phyloP scores from a whole-genome alignment of 768 basidiomycete genomes.

The Mycena albidolilacea region DNA sequence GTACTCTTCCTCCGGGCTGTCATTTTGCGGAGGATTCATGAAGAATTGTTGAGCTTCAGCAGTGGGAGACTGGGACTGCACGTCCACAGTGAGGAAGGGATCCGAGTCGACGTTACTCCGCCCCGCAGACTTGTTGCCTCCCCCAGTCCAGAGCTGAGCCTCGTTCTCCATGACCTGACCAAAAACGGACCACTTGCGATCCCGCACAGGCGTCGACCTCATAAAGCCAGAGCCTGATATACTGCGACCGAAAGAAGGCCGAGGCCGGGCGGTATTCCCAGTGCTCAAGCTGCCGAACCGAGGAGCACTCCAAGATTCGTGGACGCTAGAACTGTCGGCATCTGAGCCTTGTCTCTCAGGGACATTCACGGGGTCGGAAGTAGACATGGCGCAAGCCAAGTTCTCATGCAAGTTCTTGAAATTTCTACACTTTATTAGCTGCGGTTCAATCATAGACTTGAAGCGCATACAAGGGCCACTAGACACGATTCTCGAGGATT shows the following conservation, averaged over 20 bases:
- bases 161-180: constrained; percentile 81
- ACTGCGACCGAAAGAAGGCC: constrained; percentile 32
- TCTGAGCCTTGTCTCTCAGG: neutral
- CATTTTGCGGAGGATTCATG: constrained; percentile 16
- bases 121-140: constrained; percentile 15
- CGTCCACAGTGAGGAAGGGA: constrained; percentile 32
- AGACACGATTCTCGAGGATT: too few species aligned
- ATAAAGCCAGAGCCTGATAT: constrained; percentile 38
- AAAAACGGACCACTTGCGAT: constrained; percentile 76
- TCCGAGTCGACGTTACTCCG: constrained; percentile 34
- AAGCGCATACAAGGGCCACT: too few species aligned
- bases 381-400: constrained; percentile 4
- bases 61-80: constrained; percentile 34
- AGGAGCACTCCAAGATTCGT: constrained; percentile 5
- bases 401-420: too few species aligned
- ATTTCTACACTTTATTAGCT: too few species aligned
- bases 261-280: neutral
- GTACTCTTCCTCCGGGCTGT: constrained; percentile 31
- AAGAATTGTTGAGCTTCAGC: constrained; percentile 25
- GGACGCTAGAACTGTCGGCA: neutral
- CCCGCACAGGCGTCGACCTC: constrained; percentile 31
- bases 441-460: too few species aligned
- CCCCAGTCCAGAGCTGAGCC: constrained; percentile 54
- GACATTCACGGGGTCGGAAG: constrained; percentile 5
- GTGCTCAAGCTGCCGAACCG: constrained; percentile 28